Conservation (phyloP, 148 eudicot species). For the Suaeda aralocaspica region DNA sequence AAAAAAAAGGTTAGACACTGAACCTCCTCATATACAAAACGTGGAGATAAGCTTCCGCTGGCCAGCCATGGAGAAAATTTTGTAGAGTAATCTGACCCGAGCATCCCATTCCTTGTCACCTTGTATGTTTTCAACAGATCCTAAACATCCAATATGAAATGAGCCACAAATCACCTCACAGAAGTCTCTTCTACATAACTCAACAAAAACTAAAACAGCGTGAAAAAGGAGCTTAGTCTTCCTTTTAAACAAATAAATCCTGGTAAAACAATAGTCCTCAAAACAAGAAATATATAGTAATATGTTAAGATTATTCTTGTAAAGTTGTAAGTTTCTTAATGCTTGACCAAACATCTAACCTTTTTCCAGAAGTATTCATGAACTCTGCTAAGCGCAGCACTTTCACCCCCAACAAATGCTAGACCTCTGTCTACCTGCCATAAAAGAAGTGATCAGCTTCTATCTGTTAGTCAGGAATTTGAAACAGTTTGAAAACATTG, state of each 20-base stretch:
- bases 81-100: slow-evolving; percentile 95
- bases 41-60: slow-evolving; percentile 82
- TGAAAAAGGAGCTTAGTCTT: no score
- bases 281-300: no score
- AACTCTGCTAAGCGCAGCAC: slow-evolving; percentile 71
- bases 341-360: slow-evolving; percentile 31
- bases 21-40: slow-evolving; percentile 82
- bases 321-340: no score
- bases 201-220: background rate
- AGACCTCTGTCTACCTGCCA: slow-evolving; percentile 63
- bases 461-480: background rate
- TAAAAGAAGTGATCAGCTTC: slow-evolving; percentile 8
- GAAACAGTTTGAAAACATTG: background rate
- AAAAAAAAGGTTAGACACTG: background rate
- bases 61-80: slow-evolving; percentile 97
- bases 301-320: background rate
- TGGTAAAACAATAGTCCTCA: no score
- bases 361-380: slow-evolving; percentile 91
- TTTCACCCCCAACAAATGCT: slow-evolving; percentile 80
- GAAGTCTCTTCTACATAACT: background rate
- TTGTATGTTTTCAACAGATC: slow-evolving; percentile 67
- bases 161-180: background rate
- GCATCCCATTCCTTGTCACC: slow-evolving; percentile 85
- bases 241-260: no score
- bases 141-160: slow-evolving; percentile 28